A percentile compares a stretch with the other conserved stretches of the same genome.
Conservation (phyloP, 2,329 filamentous ascomycete genomes). For the Ciborinia camelliae region DNA sequence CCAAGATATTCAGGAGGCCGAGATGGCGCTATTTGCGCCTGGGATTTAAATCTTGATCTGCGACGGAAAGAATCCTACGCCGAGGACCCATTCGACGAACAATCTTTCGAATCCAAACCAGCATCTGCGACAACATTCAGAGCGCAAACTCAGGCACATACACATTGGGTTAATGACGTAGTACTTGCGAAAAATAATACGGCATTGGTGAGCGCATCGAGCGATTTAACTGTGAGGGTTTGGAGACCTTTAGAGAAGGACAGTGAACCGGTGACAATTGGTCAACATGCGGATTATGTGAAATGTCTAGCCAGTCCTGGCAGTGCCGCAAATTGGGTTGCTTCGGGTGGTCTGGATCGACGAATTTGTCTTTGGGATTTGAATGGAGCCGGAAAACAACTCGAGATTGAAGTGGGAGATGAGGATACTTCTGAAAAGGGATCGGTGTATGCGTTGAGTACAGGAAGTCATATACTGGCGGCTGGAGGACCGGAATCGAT, state of each 20-base stretch:
- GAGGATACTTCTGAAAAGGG: conserved; percentile 87
- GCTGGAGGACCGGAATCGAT: conserved; percentile 93
- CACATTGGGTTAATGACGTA: conserved; percentile 76
- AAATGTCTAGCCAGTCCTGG: conserved; percentile 85
- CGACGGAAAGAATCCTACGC: conserved; percentile 31
- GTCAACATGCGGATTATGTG: conserved; percentile 92
- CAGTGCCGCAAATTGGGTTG: conserved; percentile 75
- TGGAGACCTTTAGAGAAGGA: conserved; percentile 73
- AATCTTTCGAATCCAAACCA: conserved; percentile 39
- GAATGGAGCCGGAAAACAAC: conserved; percentile 76
- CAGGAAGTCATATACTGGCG: conserved; percentile 75
- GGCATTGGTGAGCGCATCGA: conserved; percentile 68
- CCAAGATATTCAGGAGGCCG: conserved; percentile 88
- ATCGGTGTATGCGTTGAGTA: conserved; percentile 87
- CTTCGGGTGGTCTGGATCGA: conserved; percentile 87
- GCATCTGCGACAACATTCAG: conserved; percentile 56
- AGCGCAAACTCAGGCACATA: conserved; percentile 65
- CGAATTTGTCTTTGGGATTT: conserved; percentile 94
- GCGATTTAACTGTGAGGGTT: conserved; percentile 69
- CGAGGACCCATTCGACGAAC: conserved; percentile 37
- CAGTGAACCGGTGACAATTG: conserved; percentile 71
- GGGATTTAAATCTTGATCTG: conserved; percentile 78
- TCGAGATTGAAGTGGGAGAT: conserved; percentile 81
- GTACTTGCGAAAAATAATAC: conserved; percentile 62
- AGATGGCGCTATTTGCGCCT: conserved; percentile 93